These are phyloP conservation scores for Liriodendron chinense DNA, from an alignment of 164 flowering plant genomes.

Conservation along the genomic window DNA sequence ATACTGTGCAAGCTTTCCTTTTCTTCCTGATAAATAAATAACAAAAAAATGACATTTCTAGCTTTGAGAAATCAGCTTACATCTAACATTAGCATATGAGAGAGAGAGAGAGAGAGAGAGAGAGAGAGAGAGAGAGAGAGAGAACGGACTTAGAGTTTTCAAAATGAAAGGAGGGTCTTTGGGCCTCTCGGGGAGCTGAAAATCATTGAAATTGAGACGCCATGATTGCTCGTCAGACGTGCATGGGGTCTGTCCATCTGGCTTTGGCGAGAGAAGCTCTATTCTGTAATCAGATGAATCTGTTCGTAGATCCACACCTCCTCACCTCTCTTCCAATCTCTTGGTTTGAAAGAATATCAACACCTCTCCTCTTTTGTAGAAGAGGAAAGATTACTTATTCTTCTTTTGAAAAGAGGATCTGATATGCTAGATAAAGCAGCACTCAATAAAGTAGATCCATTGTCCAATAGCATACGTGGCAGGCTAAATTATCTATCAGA, in stretches of 20 bases:
- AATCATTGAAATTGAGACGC: conserved; percentile 39
- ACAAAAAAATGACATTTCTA: neutral
- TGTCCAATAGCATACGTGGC: no score
- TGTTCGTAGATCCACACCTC: conserved; percentile 13
- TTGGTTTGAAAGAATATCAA: neutral
- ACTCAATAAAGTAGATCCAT: no score
- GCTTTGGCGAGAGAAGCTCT: conserved; percentile 32
- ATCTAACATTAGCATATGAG: neutral
- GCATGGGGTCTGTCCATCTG: conserved; percentile 21
- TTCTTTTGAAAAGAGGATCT: no score
- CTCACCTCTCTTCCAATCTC: neutral
- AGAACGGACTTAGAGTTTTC: neutral
- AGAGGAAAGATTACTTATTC: no score
- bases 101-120: neutral
- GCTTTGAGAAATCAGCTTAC: neutral
- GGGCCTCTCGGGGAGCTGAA: conserved; percentile 26
- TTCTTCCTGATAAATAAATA: conserved; percentile 36
- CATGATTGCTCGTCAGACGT: conserved; percentile 33
- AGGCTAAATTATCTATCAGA: no score
- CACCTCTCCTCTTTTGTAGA: neutral
- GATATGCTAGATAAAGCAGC: no score
- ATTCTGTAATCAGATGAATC: conserved; percentile 29
- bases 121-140: neutral
- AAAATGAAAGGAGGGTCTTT: conserved; percentile 5
- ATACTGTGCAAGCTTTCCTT: conserved; percentile 62